Evolutionary conservation across 441 rosid species (phyloP), one percentile per base, ranked within the genome.

Genomic region (Aleurites moluccanus): DNA sequence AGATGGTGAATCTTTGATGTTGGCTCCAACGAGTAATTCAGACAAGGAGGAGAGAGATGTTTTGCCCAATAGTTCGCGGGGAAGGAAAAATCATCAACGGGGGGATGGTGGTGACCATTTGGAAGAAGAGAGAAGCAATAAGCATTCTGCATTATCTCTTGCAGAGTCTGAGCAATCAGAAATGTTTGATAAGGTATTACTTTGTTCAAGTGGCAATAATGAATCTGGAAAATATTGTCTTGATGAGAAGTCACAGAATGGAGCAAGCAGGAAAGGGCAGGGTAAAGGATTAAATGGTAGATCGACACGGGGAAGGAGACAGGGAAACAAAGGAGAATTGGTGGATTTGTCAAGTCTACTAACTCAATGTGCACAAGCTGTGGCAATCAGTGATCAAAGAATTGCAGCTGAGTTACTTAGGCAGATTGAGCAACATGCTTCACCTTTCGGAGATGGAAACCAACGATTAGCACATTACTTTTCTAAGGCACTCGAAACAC

Each of bases 331-430:
- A 73, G 69, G 80, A 9, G 97, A 86, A 62, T 78, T 89, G 23
- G 92, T 95, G 25, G 98, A 95, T 82, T 80, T 91, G 79, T 18
- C 88, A 77, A 85, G 88, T 71, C 85, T 93, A 0, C 76, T 95
- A 56, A 85, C 80, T 75, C 89, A 88, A 55, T 93, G 97, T 71
- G 98, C 98, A 5, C 98, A 95, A 82, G 82, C 97, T 38, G 91
- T 90, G 49, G 83, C 95, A 16, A 88, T 77, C 64, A 85, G 83
- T 66, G 98, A 95, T 71, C 92, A 88, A 35, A 82, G 86, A 47
- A 86, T 85, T 55, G 92, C 97, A 10, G 38, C 65, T 27, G 96
- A 89, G 78, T 77, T 86, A 49, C 84, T 95, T 2, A 87, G 74
- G 77, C 97, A 90, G 84, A 89, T 96, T 62, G 83, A 87, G 70